Base-by-base conservation (phyloP, 2,329 filamentous ascomycete genomes). In the Colletotrichum limetticola region DNA sequence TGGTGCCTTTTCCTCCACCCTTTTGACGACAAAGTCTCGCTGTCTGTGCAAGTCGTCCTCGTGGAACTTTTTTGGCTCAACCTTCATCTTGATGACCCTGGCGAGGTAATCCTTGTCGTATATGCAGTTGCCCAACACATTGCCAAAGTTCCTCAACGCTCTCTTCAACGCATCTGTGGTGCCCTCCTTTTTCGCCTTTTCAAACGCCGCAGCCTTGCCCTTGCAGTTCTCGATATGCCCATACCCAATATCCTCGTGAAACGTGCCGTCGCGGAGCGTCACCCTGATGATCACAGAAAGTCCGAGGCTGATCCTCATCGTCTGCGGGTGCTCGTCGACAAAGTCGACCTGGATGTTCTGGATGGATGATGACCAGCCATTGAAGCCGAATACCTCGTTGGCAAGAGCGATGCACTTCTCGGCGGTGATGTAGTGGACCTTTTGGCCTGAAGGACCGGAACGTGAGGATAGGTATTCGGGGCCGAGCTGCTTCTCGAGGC, bases 161-260 rank as follows among this genome's bases (percentile, higher is more conserved):
- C 97, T 90, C 84, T 99, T 99, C 80, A 99, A 81, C 1, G 92
- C 97, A 83, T 99, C 97, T 11, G 97, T 98, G 3, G 95, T 97
- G 8, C 95, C 97, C 85, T 98, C 95, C 82, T 99, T 99, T 86
- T 98, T 99, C 1, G 97, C 95, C 84, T 99, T 99, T 82, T 99
- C 97, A 79, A 98, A 99, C 0, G 96, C 97, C 64, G 94, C 93
- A 3, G 95, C 96, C 84, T 99, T 99, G 68, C 94, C 94, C 83
- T 96, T 97, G 82, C 93, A 95, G 79, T 99, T 99, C 82, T 98
- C 96, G 77, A 97, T 97, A 76, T 97, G 94, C 8, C 97, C 97
- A 79, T 99, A 99, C 32, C 97, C 97, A 74, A 98, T 93, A 80
- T 99, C 97, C 88, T 99, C 97, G 81, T 98, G 97, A 80, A 91